phyloP scores from a whole-genome alignment of 1,284 basidiomycete genomes.

The Veloporphyrellus conicus region DNA sequence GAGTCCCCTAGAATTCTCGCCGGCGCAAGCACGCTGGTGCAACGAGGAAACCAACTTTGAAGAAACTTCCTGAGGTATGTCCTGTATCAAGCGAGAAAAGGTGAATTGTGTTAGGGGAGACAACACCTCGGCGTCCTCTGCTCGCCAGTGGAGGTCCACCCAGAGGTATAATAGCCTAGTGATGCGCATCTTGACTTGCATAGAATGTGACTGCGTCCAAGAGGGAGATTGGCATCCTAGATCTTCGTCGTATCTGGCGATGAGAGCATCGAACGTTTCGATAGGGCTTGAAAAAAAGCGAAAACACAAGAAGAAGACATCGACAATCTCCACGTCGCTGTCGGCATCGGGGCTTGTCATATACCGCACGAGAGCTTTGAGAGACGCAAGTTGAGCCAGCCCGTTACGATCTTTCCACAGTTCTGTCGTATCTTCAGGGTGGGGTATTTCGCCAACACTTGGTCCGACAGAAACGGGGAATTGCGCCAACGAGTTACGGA shows the following conservation, averaged over 20 bases:
- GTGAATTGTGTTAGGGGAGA: slow-evolving; percentile 36
- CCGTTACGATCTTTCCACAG: slow-evolving; percentile 29
- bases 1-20: slow-evolving; percentile 21
- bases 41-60: slow-evolving; percentile 22
- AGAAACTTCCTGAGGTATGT: slow-evolving; percentile 32
- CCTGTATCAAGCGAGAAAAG: slow-evolving; percentile 24
- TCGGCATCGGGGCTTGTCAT: slow-evolving; percentile 43
- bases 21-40: slow-evolving; percentile 23
- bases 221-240: slow-evolving; percentile 29
- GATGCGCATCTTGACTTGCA: slow-evolving; percentile 60
- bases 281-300: slow-evolving; percentile 64
- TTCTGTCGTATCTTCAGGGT: slow-evolving; percentile 29
- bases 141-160: slow-evolving; percentile 73
- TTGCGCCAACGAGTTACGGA: slow-evolving; percentile 28
- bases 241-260: slow-evolving; percentile 54
- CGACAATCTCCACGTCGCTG: slow-evolving; percentile 36
- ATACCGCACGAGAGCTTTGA: slow-evolving; percentile 45
- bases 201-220: slow-evolving; percentile 42
- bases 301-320: slow-evolving; percentile 74
- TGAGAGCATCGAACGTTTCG: slow-evolving; percentile 52
- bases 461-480: slow-evolving; percentile 28
- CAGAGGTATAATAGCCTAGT: slow-evolving; percentile 68
- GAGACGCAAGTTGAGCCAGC: slow-evolving; percentile 34
- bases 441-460: slow-evolving; percentile 15
- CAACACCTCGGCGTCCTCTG: slow-evolving; percentile 44